Base-by-base conservation (phyloP, 257 asterid species). In the Thymus quinquecostatus region DNA sequence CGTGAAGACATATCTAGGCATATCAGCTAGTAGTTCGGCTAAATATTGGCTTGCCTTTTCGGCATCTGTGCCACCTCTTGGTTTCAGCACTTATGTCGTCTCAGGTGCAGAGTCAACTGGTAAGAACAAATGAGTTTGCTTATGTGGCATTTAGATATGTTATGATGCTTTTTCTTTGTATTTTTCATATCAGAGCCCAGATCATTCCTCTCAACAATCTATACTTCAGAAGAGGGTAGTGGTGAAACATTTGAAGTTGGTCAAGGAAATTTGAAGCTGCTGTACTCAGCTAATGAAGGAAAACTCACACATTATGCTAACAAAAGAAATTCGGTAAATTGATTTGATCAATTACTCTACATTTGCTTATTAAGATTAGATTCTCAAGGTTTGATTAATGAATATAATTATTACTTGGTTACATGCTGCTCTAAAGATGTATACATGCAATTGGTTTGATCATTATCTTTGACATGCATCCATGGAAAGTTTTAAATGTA, bases 71-170 rank as follows among this genome's bases (percentile, higher is more conserved):
- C 96, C 95, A 8, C 96, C 95, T 33, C 89, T 90, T 78, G 96
- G 96, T 82, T 90, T 90, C 85, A 86, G 84, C 87, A 86, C 96
- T 47, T 90, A 87, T 55, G 53, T 65, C 36, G 81, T 90, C 85
- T 78, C 82, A 1, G 70, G 53, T 60, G 81, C 89, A 68, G 78
- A 83, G 76, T 34, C 58, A 5, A 65, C 75, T 73, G 92, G 96
- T 89, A 76, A 75, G 51, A 53, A 63, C 63, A 72, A 48, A 71
- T 50, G 41, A 33, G 61, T 40, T 68, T 43, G 54, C 59, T 56
- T 66, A 2, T n/a, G 28, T 69, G 58, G 10, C 74, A 69, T 14
- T 58, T n/a, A 72, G 36, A 44, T 65, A 64, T 28, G 34, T 75
- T 60, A 54, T 54, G 38, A 56, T 75, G 50, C 69, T 61, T 47